Evolutionary conservation across 345 rosid genomes (phyloP).

Genomic region (Eucalyptus camaldulensis): DNA sequence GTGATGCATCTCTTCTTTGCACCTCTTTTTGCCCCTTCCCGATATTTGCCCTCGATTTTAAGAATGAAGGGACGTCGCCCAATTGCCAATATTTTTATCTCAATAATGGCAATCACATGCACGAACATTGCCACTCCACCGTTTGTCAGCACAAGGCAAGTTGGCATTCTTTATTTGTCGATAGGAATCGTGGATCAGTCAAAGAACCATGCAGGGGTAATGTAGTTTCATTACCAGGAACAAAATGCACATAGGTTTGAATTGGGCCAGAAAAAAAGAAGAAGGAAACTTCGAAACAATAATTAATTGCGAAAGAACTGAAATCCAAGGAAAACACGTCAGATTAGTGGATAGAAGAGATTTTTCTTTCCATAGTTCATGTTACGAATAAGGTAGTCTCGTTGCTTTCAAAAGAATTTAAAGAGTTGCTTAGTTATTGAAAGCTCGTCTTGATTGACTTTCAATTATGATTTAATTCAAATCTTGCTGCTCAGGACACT

Average conservation of each 20-base stretch:
- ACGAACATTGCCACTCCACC: background rate
- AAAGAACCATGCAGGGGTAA: background rate
- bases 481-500: background rate
- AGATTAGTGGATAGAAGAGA: background rate
- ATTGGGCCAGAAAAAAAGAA: background rate
- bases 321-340: accelerated
- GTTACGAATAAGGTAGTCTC: background rate
- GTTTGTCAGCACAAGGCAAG: background rate
- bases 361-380: background rate
- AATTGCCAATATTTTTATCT: background rate
- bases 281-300: background rate
- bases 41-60: background rate
- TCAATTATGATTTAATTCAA: no score
- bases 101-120: background rate
- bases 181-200: background rate
- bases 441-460: background rate
- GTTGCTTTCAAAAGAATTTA: background rate
- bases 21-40: background rate
- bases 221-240: background rate
- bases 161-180: background rate
- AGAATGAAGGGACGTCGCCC: background rate
- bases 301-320: background rate
- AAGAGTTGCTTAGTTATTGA: background rate
- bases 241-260: background rate
- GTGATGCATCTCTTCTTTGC: background rate